These are phyloP conservation scores for Phyllosticta citriasiana DNA, from an alignment of 2,329 filamentous ascomycete species.

Conservation along the genomic window DNA sequence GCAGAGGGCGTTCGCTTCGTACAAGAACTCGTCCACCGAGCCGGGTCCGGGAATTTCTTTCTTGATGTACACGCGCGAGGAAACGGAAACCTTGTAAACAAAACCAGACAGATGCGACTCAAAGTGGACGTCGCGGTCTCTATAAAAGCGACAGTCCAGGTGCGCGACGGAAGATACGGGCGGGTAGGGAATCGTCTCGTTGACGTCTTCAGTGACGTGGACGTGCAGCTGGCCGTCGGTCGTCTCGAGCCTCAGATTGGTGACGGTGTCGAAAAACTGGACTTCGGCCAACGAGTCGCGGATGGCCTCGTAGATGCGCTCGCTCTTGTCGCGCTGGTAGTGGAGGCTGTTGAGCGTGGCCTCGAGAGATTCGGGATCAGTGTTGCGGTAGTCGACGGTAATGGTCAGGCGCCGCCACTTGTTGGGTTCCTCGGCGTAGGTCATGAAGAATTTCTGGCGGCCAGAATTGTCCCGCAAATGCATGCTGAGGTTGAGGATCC, in stretches of 20 bases:
- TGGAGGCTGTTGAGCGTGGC: slow-evolving; percentile 66
- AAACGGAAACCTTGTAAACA: slow-evolving; percentile 80
- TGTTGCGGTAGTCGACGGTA: slow-evolving; percentile 82
- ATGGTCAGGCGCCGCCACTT: slow-evolving; percentile 84
- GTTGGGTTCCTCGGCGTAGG: slow-evolving; percentile 71
- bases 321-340: slow-evolving; percentile 72
- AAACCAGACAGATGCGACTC: slow-evolving; percentile 93
- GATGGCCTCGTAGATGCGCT: slow-evolving; percentile 9
- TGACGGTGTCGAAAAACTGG: slow-evolving; percentile 91
- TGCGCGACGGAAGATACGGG: slow-evolving; percentile 63
- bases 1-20: slow-evolving; percentile 92
- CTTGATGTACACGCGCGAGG: slow-evolving; percentile 70
- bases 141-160: slow-evolving; percentile 47
- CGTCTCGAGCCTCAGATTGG: slow-evolving; percentile 89
- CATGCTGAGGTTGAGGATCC: slow-evolving; percentile 98
- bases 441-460: slow-evolving; percentile 96
- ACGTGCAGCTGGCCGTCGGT: slow-evolving; percentile 81
- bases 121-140: slow-evolving; percentile 69
- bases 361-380: slow-evolving; percentile 73
- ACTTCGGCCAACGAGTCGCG: slow-evolving; percentile 74
- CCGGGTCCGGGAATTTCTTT: slow-evolving; percentile 97
- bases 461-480: slow-evolving; percentile 89
- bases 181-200: slow-evolving; percentile 88
- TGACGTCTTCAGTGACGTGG: slow-evolving; percentile 93
- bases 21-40: slow-evolving; percentile 90